A percentile compares a stretch with the other conserved stretches of the same genome.
phyloP scores from a whole-genome alignment of 768 basidiomycete species.

The Suillus brevipes region DNA sequence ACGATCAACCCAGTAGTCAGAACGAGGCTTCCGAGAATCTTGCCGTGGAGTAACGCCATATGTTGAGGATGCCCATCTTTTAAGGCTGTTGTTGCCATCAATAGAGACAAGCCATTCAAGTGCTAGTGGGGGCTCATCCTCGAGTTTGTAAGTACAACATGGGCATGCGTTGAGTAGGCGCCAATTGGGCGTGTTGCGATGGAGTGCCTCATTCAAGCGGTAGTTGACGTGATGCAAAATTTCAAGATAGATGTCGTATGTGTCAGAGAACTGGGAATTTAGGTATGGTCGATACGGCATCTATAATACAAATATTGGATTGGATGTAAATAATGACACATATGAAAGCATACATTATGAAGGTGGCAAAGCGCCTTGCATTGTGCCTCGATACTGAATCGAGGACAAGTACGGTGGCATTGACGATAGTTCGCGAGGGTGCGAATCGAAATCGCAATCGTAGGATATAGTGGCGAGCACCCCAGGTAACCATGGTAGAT shows the following conservation, averaged over 20 bases:
- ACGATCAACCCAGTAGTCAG: not conserved
- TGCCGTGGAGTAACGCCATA: not conserved
- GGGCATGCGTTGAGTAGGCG: conserved; percentile 11
- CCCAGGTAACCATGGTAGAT: no score
- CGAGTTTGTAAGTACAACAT: conserved; percentile 9
- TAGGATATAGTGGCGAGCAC: no score
- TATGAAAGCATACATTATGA: not conserved
- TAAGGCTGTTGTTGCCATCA: not conserved
- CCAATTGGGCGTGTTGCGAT: conserved; percentile 11
- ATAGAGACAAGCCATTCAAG: not conserved
- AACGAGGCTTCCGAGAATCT: not conserved
- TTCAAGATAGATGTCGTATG: conserved; percentile 15
- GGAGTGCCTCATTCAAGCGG: conserved; percentile 2
- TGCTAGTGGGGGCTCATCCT: not conserved
- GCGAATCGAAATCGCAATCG: no score
- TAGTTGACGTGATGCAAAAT: conserved; percentile 2
- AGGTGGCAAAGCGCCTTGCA: no score
- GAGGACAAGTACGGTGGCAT: no score
- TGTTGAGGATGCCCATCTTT: not conserved
- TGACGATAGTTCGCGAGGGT: no score
- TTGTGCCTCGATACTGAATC: no score
- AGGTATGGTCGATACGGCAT: not conserved
- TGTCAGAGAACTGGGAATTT: not conserved
- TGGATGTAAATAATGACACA: not conserved
- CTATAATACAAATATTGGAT: not conserved